These are phyloP conservation scores for Vanrija humicola DNA, from an alignment of 1,284 basidiomycete genomes.

Conservation along the genomic window DNA sequence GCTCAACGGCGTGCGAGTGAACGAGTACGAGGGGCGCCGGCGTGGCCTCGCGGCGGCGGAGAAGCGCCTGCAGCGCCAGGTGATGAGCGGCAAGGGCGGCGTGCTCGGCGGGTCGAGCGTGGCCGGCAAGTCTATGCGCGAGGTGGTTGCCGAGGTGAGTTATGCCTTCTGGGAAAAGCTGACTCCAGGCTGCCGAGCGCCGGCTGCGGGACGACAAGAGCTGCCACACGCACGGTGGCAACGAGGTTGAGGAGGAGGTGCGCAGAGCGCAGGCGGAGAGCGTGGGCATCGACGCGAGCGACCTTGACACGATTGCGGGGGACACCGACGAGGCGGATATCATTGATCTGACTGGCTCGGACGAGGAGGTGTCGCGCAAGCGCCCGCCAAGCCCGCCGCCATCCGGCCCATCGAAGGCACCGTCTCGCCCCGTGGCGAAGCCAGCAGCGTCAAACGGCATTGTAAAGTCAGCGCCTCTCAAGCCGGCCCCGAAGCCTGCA, in stretches of 20 bases:
- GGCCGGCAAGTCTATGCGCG: slow-evolving; percentile 58
- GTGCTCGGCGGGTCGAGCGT: slow-evolving; percentile 38
- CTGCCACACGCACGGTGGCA: slow-evolving; percentile 53
- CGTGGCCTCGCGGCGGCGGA: slow-evolving; percentile 74
- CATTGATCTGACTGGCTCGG: slow-evolving; percentile 1
- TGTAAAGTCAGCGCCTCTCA: slow-evolving; percentile 9
- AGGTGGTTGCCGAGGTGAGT: slow-evolving; percentile 70
- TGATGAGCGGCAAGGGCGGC: slow-evolving; percentile 57
- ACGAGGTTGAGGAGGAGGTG: slow-evolving; percentile 62
- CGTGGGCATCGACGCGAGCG: slow-evolving; percentile 60
- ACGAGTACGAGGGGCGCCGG: slow-evolving; percentile 59
- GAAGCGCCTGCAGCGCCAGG: slow-evolving; percentile 56
- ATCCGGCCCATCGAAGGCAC: slow-evolving; percentile 1
- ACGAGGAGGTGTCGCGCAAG: slow-evolving; percentile 23
- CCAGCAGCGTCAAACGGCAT: too few species aligned
- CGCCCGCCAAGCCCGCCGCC: slow-evolving; percentile 31
- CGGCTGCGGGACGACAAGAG: slow-evolving; percentile 65
- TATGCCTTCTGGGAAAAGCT: background rate
- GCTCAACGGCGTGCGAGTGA: slow-evolving; percentile 63
- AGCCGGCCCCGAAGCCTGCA: background rate
- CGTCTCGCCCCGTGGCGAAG: too few species aligned
- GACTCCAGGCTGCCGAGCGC: slow-evolving; percentile 69
- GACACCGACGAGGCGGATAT: background rate
- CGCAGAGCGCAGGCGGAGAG: slow-evolving; percentile 65
- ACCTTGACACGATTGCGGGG: slow-evolving; percentile 59